Evolutionary conservation across 257 asterid genomes (phyloP).

Genomic region (Solanum pinnatisectum): DNA sequence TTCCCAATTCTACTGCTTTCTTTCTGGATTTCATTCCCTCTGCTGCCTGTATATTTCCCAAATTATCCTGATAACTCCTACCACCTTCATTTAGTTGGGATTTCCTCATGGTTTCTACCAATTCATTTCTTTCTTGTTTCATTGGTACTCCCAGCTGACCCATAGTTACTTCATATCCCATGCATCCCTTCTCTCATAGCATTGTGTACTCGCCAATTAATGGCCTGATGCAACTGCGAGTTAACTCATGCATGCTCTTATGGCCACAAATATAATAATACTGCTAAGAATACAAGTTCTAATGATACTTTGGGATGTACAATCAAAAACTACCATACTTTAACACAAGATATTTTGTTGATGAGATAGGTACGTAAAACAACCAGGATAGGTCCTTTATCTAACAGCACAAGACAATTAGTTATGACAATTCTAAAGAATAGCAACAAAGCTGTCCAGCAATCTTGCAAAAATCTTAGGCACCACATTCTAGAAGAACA

Average conservation of each 20-base stretch:
- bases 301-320: background rate
- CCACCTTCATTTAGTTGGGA: no score
- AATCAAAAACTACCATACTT: background rate
- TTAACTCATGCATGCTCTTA: background rate
- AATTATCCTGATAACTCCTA: no score
- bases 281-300: background rate
- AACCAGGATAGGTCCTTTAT: background rate
- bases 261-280: background rate
- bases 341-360: background rate
- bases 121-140: background rate
- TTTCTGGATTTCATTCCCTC: constrained; percentile 55
- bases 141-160: no score
- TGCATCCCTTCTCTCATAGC: no score
- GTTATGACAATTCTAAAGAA: background rate
- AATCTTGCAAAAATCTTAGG: background rate
- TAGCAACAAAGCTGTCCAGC: background rate
- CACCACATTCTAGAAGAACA: background rate
- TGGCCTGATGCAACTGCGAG: no score
- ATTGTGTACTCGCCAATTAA: no score
- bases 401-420: background rate
- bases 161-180: no score
- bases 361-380: background rate
- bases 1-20: constrained; percentile 47
- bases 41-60: constrained; percentile 60
- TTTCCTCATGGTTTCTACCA: no score